These are phyloP conservation scores for Phytophthora podocarpi DNA, from an alignment of 352 stramenopile genomes.

Conservation along the genomic window DNA sequence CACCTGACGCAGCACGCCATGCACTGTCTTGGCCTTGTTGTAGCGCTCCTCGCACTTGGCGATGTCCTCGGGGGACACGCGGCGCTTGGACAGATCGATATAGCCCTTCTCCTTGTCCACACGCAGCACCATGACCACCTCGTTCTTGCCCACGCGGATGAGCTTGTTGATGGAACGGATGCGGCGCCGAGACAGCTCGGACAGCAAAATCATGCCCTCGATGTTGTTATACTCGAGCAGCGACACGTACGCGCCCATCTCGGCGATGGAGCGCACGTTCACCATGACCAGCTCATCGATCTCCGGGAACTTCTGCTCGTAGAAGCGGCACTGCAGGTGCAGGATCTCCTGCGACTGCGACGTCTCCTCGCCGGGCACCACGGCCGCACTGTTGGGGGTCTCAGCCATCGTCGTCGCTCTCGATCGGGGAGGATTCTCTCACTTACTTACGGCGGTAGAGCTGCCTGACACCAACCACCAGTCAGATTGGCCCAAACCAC, in stretches of 20 bases:
- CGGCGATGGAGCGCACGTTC: slow-evolving; percentile 96
- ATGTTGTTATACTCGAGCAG: slow-evolving; percentile 99
- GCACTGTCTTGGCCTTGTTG: slow-evolving; percentile 99
- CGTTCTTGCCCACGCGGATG: slow-evolving; percentile 99
- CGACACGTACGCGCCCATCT: slow-evolving; percentile 99
- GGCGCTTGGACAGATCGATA: slow-evolving; percentile 99
- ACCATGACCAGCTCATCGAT: slow-evolving; percentile 98
- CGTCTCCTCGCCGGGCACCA: slow-evolving; percentile 47
- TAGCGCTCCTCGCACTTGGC: slow-evolving; percentile 98
- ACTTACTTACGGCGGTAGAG: slow-evolving; percentile 9
- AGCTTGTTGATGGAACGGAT: slow-evolving; percentile 99
- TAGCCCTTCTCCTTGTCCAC: slow-evolving; percentile 99
- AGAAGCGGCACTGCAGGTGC: slow-evolving; percentile 90
- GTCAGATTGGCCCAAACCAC: not conserved
- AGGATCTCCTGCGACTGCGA: slow-evolving; percentile 70
- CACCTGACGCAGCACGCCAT: slow-evolving; percentile 92
- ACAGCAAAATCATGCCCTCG: slow-evolving; percentile 99
- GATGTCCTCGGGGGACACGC: slow-evolving; percentile 99
- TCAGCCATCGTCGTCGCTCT: slow-evolving; percentile 33
- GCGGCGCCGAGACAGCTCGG: slow-evolving; percentile 97
- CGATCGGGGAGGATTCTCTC: slow-evolving; percentile 20
- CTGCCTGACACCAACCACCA: slow-evolving; percentile 16
- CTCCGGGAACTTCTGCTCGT: slow-evolving; percentile 95
- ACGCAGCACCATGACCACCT: slow-evolving; percentile 99
- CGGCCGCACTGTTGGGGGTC: slow-evolving; percentile 19